Conservation (phyloP, 305 asterid species). For the Fraxinus platypoda region DNA sequence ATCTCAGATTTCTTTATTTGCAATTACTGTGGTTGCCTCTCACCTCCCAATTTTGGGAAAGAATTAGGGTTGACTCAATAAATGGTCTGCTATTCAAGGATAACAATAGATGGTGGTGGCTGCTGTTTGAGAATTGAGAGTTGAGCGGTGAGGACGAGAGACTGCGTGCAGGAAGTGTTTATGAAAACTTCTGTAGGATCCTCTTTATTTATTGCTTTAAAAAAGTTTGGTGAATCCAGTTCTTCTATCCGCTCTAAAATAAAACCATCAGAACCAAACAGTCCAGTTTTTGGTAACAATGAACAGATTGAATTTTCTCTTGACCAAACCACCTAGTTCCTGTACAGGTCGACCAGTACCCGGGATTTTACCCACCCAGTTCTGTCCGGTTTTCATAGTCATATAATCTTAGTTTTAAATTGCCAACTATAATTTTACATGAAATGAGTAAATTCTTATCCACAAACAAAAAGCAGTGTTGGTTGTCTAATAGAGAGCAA, state of each 20-base stretch:
- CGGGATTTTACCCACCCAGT: not conserved
- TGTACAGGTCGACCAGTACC: not conserved
- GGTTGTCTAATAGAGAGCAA: slow-evolving; percentile 15
- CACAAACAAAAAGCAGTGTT: not conserved
- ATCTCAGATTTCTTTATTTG: not conserved
- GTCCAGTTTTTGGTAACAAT: not conserved
- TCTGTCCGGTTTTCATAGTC: not conserved
- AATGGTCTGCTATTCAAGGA: not conserved
- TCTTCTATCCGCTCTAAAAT: not conserved
- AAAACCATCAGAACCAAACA: not conserved
- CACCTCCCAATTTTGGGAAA: not conserved
- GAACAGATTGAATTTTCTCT: not conserved
- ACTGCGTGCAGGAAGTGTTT: not conserved
- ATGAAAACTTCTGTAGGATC: not conserved
- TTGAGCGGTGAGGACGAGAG: not conserved
- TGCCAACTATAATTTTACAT: slow-evolving; percentile 14
- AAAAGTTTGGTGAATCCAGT: not conserved
- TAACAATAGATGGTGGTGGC: not conserved
- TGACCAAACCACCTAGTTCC: not conserved
- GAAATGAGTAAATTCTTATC: slow-evolving; percentile 15
- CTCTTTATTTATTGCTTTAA: not conserved
- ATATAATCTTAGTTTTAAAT: not conserved
- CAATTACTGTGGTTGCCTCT: not conserved
- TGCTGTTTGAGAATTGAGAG: not conserved
- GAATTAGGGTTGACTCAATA: not conserved